Conservation (phyloP, 176 grass and related monocot genomes). For the Phragmites australis region DNA sequence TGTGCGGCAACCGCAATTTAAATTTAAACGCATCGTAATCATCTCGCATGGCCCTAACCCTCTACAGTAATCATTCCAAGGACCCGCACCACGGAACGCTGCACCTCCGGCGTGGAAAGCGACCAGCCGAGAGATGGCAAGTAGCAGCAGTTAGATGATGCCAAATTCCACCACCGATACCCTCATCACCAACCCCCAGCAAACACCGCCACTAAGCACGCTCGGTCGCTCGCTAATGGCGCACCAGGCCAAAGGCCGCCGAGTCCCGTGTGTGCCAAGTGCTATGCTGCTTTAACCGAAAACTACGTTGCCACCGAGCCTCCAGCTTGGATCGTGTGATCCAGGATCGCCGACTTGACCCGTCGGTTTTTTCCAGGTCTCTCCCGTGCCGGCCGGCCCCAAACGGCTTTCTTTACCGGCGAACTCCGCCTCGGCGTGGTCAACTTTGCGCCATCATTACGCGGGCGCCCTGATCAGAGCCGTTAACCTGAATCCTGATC, state of each 20-base stretch:
- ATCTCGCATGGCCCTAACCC: conserved; percentile 21
- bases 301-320: conserved; percentile 18
- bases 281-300: conserved; percentile 45
- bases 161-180: neutral
- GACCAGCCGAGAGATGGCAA: too few relatives aligned
- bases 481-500: neutral
- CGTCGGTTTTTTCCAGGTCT: neutral
- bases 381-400: neutral
- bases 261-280: neutral
- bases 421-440: neutral
- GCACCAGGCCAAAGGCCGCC: conserved; percentile 21
- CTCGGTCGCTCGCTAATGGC: conserved; percentile 52
- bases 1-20: neutral
- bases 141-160: too few relatives aligned
- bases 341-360: neutral
- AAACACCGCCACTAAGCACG: conserved; percentile 50
- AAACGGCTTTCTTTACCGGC: too few relatives aligned
- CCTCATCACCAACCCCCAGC: conserved; percentile 9
- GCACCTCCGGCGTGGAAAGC: neutral
- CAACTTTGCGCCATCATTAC: conserved; percentile 48
- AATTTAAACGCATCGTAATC: conserved; percentile 20
- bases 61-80: conserved; percentile 40
- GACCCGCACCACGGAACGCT: conserved; percentile 32
- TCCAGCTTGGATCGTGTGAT: conserved; percentile 36
- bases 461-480: neutral